Evolutionary conservation across 352 stramenopile species (phyloP).

Genomic region (Phytophthora parvispora): DNA sequence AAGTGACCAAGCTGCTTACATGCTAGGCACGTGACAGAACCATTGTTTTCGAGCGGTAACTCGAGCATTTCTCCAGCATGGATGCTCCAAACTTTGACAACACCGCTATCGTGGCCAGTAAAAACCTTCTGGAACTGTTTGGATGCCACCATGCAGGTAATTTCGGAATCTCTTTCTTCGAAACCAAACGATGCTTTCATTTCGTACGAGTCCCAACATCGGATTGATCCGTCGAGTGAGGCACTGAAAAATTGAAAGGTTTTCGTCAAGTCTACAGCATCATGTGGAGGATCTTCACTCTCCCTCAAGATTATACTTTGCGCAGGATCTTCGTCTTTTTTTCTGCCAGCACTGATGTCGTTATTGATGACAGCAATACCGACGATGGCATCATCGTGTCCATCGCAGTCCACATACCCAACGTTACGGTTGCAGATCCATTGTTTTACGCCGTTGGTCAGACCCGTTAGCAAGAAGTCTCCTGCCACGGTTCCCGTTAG

Average conservation of each 20-base stretch:
- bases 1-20: slow-evolving; percentile 32
- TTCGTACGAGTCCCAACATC: slow-evolving; percentile 82
- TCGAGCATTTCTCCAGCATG: slow-evolving; percentile 61
- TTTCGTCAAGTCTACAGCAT: slow-evolving; percentile 11
- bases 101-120: slow-evolving; percentile 66
- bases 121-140: slow-evolving; percentile 65
- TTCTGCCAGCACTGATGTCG: slow-evolving; percentile 11
- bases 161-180: slow-evolving; percentile 71
- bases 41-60: slow-evolving; percentile 31
- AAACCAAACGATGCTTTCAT: slow-evolving; percentile 73
- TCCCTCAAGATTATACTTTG: not conserved
- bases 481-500: slow-evolving; percentile 3
- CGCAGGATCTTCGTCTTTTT: slow-evolving; percentile 20
- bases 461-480: slow-evolving; percentile 61
- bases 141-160: slow-evolving; percentile 66
- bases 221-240: slow-evolving; percentile 76
- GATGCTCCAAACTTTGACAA: slow-evolving; percentile 74
- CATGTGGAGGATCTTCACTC: not conserved
- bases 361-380: slow-evolving; percentile 48
- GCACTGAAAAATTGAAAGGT: slow-evolving; percentile 68
- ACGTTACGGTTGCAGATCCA: slow-evolving; percentile 72
- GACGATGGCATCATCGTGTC: slow-evolving; percentile 63
- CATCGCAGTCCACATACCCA: slow-evolving; percentile 63
- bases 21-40: slow-evolving; percentile 59
- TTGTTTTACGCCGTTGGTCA: slow-evolving; percentile 60